phyloP scores from a whole-genome alignment of 768 basidiomycete genomes.

The Phanerochaete carnosa region DNA sequence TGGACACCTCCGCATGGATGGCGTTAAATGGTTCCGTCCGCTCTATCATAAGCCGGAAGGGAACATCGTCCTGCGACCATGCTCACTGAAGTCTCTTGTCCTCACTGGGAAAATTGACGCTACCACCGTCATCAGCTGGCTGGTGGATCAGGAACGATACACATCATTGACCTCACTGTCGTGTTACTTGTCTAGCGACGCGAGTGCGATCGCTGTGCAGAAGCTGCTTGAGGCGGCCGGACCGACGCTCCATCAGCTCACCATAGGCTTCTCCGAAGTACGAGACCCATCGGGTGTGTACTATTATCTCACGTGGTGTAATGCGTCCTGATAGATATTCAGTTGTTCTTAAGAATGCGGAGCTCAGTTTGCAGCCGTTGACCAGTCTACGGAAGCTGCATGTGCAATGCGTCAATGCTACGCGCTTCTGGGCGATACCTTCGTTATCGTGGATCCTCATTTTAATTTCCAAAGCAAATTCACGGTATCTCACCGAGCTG shows the following conservation, averaged over 20 bases:
- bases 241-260: constrained; percentile 9
- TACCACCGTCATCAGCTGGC: constrained; percentile 16
- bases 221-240: constrained; percentile 13
- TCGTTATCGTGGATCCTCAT: constrained; percentile 22
- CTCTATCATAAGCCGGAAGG: neutral
- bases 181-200: constrained; percentile 12
- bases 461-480: constrained; percentile 13
- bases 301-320: neutral
- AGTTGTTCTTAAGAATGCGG: constrained; percentile 16
- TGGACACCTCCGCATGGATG: constrained; percentile 8
- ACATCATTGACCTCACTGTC: constrained; percentile 7
- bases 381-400: constrained; percentile 13
- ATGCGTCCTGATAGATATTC: neutral
- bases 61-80: neutral
- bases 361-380: constrained; percentile 9
- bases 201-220: constrained; percentile 14
- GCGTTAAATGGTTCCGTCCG: constrained; percentile 15
- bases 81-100: constrained; percentile 10
- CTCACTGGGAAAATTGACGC: constrained; percentile 16
- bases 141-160: constrained; percentile 7
- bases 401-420: constrained; percentile 12
- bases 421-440: constrained; percentile 3
- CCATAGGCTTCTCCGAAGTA: constrained; percentile 18
- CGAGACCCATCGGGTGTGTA: constrained; percentile 18
- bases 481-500: constrained; percentile 8